These are phyloP conservation scores for Penicillium sp. DNA, from an alignment of 2,329 filamentous ascomycete genomes.

Conservation along the genomic window DNA sequence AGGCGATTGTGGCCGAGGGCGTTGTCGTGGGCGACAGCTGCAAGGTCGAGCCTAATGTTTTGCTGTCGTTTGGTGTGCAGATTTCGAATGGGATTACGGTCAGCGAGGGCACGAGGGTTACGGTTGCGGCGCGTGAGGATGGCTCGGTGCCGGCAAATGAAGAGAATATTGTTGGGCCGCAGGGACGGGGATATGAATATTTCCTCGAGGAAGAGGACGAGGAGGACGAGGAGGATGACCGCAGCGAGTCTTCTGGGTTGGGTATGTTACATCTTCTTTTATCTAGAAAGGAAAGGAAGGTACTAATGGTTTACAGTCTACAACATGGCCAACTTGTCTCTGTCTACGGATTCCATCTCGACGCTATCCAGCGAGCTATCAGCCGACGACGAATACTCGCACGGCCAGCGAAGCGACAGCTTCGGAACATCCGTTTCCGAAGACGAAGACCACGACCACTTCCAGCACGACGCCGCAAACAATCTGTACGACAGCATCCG, in stretches of 20 bases:
- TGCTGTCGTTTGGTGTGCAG: constrained; percentile 74
- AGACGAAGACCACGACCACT: constrained; percentile 55
- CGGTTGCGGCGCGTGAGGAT: constrained; percentile 42
- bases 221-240: constrained; percentile 62
- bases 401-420: constrained; percentile 61
- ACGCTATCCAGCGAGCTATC: constrained; percentile 57
- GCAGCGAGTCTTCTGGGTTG: constrained; percentile 54
- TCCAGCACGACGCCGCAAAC: constrained; percentile 81
- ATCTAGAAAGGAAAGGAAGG: not conserved
- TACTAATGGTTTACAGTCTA: constrained; percentile 39
- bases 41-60: constrained; percentile 64
- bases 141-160: constrained; percentile 45
- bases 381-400: constrained; percentile 31
- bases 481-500: constrained; percentile 84
- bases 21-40: constrained; percentile 68
- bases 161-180: constrained; percentile 52
- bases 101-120: constrained; percentile 39
- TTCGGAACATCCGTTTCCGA: constrained; percentile 71
- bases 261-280: constrained; percentile 21
- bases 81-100: constrained; percentile 60
- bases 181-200: constrained; percentile 61
- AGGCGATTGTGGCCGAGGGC: constrained; percentile 72
- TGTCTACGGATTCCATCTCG: constrained; percentile 57
- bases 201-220: constrained; percentile 63
- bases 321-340: constrained; percentile 45